Evolutionary conservation across 352 stramenopile genomes (phyloP).

Genomic region (Phytopythium litorale): DNA sequence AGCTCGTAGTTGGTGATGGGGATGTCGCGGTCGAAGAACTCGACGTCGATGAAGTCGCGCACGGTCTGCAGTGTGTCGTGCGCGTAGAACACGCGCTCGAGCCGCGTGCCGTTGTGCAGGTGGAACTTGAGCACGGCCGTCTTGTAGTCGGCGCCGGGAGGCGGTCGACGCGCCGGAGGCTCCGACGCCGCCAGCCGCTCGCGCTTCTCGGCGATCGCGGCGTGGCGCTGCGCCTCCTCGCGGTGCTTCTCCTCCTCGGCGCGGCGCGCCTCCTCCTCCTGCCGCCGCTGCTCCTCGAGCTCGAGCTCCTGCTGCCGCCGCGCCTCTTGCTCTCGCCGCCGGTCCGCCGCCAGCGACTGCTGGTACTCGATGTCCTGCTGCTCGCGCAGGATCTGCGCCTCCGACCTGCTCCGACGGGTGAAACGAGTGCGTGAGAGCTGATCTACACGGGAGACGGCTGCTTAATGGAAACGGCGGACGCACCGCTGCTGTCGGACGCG

Average conservation of each 20-base stretch:
- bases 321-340: slow-evolving; percentile 59
- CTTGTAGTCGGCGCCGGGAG: slow-evolving; percentile 52
- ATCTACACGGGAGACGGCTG: not conserved
- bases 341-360: slow-evolving; percentile 89
- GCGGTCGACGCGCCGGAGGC: slow-evolving; percentile 45
- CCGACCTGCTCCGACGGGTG: slow-evolving; percentile 28
- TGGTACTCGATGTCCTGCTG: slow-evolving; percentile 94
- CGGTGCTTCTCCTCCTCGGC: slow-evolving; percentile 19
- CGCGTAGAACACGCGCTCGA: slow-evolving; percentile 80
- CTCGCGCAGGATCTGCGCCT: slow-evolving; percentile 85
- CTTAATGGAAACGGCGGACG: not conserved
- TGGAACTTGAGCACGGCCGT: slow-evolving; percentile 79
- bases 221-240: slow-evolving; percentile 25
- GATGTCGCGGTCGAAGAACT: slow-evolving; percentile 76
- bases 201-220: slow-evolving; percentile 62
- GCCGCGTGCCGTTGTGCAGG: slow-evolving; percentile 67
- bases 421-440: not conserved
- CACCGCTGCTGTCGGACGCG: slow-evolving; percentile 64
- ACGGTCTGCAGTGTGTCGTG: slow-evolving; percentile 75
- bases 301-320: slow-evolving; percentile 42
- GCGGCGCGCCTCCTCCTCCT: slow-evolving; percentile 35
- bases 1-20: slow-evolving; percentile 78
- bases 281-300: slow-evolving; percentile 29
- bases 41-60: slow-evolving; percentile 79
- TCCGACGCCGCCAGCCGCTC: slow-evolving; percentile 27